Evolutionary conservation across 371 early-diverging fungal species (phyloP).

Genomic region (Smittium culicis): DNA sequence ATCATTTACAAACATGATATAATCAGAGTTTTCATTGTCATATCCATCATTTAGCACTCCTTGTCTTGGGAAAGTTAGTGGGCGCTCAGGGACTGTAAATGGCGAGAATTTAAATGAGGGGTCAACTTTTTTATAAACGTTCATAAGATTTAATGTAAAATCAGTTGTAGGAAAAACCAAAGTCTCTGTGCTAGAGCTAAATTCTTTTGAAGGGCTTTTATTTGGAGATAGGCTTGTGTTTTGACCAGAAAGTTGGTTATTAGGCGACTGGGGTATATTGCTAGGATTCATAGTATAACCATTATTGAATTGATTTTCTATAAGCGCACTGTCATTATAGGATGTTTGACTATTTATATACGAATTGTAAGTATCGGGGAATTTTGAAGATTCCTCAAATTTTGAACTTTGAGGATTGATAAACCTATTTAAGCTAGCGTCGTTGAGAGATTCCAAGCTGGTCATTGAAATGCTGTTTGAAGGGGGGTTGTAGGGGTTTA

Average conservation of each 20-base stretch:
- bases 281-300: neutral
- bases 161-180: neutral
- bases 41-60: conserved; percentile 74
- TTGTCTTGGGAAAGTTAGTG: conserved; percentile 83
- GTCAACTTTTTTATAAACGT: conserved; percentile 58
- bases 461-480: too few relatives aligned
- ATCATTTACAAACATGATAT: conserved; percentile 88
- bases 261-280: neutral
- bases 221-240: neutral
- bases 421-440: too few relatives aligned
- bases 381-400: too few relatives aligned
- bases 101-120: conserved; percentile 56
- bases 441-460: too few relatives aligned
- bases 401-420: too few relatives aligned
- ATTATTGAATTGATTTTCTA: neutral
- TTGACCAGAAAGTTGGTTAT: neutral
- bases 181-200: neutral
- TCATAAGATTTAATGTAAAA: conserved; percentile 45
- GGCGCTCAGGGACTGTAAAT: conserved; percentile 64
- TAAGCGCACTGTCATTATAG: neutral
- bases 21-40: conserved; percentile 88
- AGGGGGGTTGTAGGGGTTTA: too few relatives aligned
- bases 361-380: too few relatives aligned
- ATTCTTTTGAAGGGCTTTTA: neutral
- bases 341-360: too few relatives aligned